A percentile compares a stretch with the other conserved stretches of the same genome.
Conservation (phyloP, 2,329 filamentous ascomycete genomes). For the Calonectria pseudoturangicola region DNA sequence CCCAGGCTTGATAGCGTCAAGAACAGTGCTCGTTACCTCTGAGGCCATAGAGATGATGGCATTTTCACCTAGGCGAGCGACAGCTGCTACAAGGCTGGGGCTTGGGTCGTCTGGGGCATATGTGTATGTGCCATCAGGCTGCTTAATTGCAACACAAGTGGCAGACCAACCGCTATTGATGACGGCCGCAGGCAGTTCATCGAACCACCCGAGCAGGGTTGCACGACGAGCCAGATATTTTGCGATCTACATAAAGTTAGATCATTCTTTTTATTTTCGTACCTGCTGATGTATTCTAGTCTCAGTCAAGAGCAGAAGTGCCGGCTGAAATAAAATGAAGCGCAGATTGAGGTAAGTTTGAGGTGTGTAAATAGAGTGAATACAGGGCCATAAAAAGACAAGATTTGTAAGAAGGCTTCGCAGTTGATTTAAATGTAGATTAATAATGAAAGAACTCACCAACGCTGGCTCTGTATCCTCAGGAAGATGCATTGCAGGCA, state of each 20-base stretch:
- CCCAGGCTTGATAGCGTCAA: constrained; percentile 48
- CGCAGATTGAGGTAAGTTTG: not conserved
- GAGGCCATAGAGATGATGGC: constrained; percentile 53
- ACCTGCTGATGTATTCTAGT: not conserved
- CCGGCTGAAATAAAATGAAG: not conserved
- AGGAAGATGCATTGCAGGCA: constrained; percentile 46
- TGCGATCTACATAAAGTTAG: constrained; percentile 46
- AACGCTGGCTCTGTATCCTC: constrained; percentile 45
- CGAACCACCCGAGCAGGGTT: constrained; percentile 54
- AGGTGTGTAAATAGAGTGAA: not conserved
- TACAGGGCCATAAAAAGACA: not conserved
- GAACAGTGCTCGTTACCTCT: constrained; percentile 47
- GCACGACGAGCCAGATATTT: constrained; percentile 54
- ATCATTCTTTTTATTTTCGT: not conserved
- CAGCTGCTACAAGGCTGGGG: constrained; percentile 47
- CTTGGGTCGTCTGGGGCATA: constrained; percentile 50
- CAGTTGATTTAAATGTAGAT: not conserved
- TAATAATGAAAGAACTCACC: constrained; percentile 40
- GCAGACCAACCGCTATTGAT: constrained; percentile 52
- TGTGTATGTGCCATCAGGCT: constrained; percentile 45
- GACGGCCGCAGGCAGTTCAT: constrained; percentile 47
- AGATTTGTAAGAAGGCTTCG: not conserved
- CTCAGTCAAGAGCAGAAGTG: not conserved
- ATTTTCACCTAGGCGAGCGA: constrained; percentile 46
- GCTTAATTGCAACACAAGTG: constrained; percentile 53